A percentile compares a stretch with the other conserved stretches of the same genome.
These are phyloP conservation scores for Trichaptum fuscoviolaceum DNA, from an alignment of 768 basidiomycete species.

Conservation along the genomic window DNA sequence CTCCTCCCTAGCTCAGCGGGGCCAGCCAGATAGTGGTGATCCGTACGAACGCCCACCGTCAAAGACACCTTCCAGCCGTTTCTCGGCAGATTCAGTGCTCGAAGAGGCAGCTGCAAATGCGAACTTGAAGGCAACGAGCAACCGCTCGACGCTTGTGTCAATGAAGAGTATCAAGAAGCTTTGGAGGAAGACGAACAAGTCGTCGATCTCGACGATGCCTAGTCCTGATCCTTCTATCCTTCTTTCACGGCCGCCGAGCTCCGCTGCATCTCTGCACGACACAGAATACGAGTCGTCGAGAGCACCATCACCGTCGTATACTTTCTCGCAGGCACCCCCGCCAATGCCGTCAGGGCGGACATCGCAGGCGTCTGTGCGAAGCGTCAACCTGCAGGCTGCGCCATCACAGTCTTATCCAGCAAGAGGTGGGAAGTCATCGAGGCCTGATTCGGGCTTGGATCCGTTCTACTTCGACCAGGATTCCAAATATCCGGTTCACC, in stretches of 20 bases:
- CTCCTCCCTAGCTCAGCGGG: background rate
- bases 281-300: background rate
- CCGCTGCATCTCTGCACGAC: conserved; percentile 6
- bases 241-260: conserved; percentile 19
- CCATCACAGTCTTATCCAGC: background rate
- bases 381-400: conserved; percentile 21
- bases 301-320: conserved; percentile 8
- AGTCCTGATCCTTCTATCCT: conserved; percentile 18
- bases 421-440: conserved; percentile 16
- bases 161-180: conserved; percentile 70
- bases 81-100: conserved; percentile 70
- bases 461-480: conserved; percentile 70
- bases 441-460: conserved; percentile 32
- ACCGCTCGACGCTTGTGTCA: conserved; percentile 56
- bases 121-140: conserved; percentile 19
- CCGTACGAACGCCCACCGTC: conserved; percentile 4
- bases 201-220: conserved; percentile 17
- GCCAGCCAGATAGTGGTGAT: conserved; percentile 7
- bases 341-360: conserved; percentile 10
- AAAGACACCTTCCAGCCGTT: conserved; percentile 43
- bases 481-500: conserved; percentile 54
- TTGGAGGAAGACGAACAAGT: conserved; percentile 72
- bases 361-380: conserved; percentile 11
- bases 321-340: conserved; percentile 8
- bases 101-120: conserved; percentile 13